phyloP scores from a whole-genome alignment of 129 eudicot genomes.

The Pseudognaphalium luteoalbum region DNA sequence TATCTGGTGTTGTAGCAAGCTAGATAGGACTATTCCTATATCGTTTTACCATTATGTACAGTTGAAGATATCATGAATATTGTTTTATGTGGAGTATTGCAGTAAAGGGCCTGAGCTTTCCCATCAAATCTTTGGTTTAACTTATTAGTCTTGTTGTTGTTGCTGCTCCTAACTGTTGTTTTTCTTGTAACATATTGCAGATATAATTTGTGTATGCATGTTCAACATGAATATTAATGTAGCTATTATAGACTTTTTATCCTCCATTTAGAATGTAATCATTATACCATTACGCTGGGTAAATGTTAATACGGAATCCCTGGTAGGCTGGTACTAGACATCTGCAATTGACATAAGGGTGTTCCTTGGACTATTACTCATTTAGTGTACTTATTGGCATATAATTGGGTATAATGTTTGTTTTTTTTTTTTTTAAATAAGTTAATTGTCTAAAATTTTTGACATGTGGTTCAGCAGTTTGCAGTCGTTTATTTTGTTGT shows the following conservation, averaged over 20 bases:
- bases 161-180: not conserved
- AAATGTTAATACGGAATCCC: not conserved
- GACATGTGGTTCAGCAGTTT: slow-evolving; percentile 13
- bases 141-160: not conserved
- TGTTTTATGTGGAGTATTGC: too few relatives aligned
- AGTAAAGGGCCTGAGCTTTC: too few relatives aligned
- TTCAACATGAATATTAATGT: slow-evolving; percentile 1
- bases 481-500: not conserved
- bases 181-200: slow-evolving; percentile 12
- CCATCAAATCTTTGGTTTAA: too few relatives aligned
- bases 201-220: slow-evolving; percentile 5
- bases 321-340: not conserved
- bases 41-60: too few relatives aligned
- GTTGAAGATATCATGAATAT: too few relatives aligned
- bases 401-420: not conserved
- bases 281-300: not conserved
- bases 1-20: slow-evolving; percentile 17
- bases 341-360: not conserved
- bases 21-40: slow-evolving; percentile 15
- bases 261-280: not conserved
- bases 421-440: not conserved
- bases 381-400: not conserved
- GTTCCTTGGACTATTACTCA: slow-evolving; percentile 1
- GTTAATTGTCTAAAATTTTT: not conserved
- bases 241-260: not conserved